Base-by-base conservation (phyloP, 805 yeast genomes). In the Lipomyces sp. region DNA sequence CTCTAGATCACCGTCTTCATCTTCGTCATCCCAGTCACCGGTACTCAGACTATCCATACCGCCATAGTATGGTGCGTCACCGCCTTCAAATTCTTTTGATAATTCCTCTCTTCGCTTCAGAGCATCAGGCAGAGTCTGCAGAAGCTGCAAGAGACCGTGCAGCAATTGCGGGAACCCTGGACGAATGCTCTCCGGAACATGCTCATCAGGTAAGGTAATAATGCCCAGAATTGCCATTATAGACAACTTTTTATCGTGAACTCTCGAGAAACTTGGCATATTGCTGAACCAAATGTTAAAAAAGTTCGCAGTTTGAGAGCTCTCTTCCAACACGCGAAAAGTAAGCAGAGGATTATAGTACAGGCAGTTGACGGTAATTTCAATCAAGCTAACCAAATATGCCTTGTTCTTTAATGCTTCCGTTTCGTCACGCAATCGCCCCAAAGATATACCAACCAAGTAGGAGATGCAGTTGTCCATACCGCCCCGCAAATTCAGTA, bases 191-290 rank as follows among this genome's bases (percentile, higher is more conserved):
- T 64, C 72, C 15, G 81, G 79, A 42, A 81, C 73, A 10, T 76
- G 70, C 0, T 73, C 71, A 11, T 78, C 78, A 1, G 76, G 75
- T 2, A 73, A 57, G 3, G 78, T 64, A 51, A 86, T 70, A 13
- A 90, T 65, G 10, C 86, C 80, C 65, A 93, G 77, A 30, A 89
- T 75, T 0, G 95, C 96, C 70, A 94, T 77, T 2, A 86, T 80
- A 0, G 90, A 86, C 54, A 94, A 77, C 77, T 92, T 93, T 76
- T 91, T 81, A 77, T 94, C 98, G 73, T 84, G 90, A 1, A 91
- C 96, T 66, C 96, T 81, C 30, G 83, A 82, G 71, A 89, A 82
- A 34, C 80, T 78, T 3, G 87, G 84, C 51, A 86, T 78, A 8
- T 82, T 72, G 29, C 82, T 80, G 73, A 89, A 85, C 97, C 97